A percentile compares a stretch with the other conserved stretches of the same genome.
These are phyloP conservation scores for Rhytidiadelphus loreus DNA, from an alignment of 225 moss, liverwort and hornwort species.

Conservation along the genomic window DNA sequence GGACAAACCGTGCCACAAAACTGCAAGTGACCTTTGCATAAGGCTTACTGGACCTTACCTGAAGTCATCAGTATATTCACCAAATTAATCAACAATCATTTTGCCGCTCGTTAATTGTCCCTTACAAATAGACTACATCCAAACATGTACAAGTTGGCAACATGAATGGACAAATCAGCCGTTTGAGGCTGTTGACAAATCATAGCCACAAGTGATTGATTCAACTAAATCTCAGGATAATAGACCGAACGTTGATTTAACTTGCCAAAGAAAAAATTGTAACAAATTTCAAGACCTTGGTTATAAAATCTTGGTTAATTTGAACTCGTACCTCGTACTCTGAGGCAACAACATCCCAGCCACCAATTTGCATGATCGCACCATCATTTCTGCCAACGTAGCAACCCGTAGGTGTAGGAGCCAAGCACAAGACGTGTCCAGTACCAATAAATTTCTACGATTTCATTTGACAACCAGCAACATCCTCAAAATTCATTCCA, in stretches of 20 bases:
- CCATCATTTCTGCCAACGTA: conserved; percentile 26
- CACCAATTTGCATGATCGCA: conserved; percentile 8
- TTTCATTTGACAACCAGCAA: background rate
- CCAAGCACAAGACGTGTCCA: conserved; percentile 24
- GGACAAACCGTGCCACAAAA: conserved; percentile 20
- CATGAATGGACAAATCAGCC: background rate
- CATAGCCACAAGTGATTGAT: background rate
- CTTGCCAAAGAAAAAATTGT: background rate
- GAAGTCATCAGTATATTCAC: background rate
- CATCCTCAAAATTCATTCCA: background rate
- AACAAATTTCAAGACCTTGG: background rate
- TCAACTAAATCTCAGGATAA: background rate
- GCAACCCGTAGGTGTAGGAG: conserved; percentile 15
- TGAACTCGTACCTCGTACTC: background rate
- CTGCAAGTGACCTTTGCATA: background rate
- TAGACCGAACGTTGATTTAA: background rate
- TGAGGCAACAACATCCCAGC: conserved; percentile 20
- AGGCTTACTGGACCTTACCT: conserved; percentile 1
- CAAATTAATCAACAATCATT: background rate
- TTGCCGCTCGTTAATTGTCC: background rate
- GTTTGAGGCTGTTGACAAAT: background rate
- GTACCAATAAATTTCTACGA: conserved; percentile 2
- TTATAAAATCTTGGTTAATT: background rate
- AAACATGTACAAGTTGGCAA: background rate
- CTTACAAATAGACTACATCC: background rate